Evolutionary conservation across 768 basidiomycete species (phyloP).

Genomic region (Cystobasidium onofrii): DNA sequence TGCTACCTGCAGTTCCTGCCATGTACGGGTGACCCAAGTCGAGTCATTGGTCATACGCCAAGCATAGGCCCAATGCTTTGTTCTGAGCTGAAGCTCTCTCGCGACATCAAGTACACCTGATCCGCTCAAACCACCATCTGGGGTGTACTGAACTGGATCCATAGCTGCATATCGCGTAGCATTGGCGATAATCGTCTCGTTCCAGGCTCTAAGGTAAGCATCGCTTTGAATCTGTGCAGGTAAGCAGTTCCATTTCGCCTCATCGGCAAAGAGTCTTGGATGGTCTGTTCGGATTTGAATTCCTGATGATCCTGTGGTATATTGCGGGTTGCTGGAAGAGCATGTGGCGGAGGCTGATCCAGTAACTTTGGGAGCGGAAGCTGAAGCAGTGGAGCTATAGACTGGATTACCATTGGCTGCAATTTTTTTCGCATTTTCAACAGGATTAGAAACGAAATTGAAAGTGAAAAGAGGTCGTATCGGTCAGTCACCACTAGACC

Average conservation of each 20-base stretch:
- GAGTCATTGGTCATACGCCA: conserved; percentile 88
- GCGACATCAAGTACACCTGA: conserved; percentile 89
- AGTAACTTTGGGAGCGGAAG: conserved; percentile 50
- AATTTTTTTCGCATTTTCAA: no score
- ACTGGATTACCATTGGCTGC: conserved; percentile 41
- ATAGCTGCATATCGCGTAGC: conserved; percentile 62
- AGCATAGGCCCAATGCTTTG: conserved; percentile 79
- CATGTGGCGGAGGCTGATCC: conserved; percentile 47
- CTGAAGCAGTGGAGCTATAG: conserved; percentile 55
- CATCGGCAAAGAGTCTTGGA: conserved; percentile 82
- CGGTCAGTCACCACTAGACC: no score
- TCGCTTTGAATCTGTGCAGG: conserved; percentile 62
- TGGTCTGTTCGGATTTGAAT: conserved; percentile 60
- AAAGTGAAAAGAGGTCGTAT: no score
- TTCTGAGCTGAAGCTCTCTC: conserved; percentile 77
- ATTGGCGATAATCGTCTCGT: conserved; percentile 79
- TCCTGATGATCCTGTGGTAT: conserved; percentile 49
- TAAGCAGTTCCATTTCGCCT: conserved; percentile 86
- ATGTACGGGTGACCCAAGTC: conserved; percentile 77
- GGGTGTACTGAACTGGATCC: conserved; percentile 55
- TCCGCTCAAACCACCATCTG: conserved; percentile 58
- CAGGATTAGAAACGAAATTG: no score
- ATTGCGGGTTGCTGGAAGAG: conserved; percentile 77
- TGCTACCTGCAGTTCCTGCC: conserved; percentile 70
- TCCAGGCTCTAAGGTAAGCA: conserved; percentile 79